Evolutionary conservation across 1,284 basidiomycete genomes (phyloP).

Genomic region (Papiliotrema laurentii): DNA sequence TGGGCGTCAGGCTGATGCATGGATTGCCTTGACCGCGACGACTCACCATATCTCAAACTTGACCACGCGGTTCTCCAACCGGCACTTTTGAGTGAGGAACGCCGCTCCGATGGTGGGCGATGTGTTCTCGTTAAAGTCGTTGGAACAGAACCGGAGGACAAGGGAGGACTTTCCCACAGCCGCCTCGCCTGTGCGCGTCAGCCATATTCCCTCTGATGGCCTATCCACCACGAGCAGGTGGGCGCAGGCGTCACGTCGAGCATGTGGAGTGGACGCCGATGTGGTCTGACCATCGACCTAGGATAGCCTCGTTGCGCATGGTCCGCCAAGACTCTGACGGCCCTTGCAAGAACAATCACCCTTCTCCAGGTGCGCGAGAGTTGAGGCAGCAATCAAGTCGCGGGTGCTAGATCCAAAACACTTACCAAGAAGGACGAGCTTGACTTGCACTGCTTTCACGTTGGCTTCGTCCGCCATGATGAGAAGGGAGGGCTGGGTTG

Average conservation of each 20-base stretch:
- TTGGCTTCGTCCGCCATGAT: conserved; percentile 41
- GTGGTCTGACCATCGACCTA: neutral
- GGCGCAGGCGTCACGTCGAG: too few relatives aligned
- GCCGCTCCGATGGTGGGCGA: conserved; percentile 93
- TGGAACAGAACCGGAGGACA: conserved; percentile 74
- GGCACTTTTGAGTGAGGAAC: conserved; percentile 55
- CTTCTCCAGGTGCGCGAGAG: neutral
- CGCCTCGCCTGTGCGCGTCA: conserved; percentile 81
- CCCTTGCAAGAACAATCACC: neutral
- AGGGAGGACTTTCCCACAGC: conserved; percentile 99
- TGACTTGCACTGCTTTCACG: conserved; percentile 85
- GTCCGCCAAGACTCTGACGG: neutral
- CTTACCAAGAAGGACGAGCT: conserved; percentile 78
- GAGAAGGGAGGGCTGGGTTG: too few relatives aligned
- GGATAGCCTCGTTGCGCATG: too few relatives aligned
- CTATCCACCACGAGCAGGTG: too few relatives aligned
- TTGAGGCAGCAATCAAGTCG: neutral
- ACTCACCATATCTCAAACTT: conserved; percentile 51
- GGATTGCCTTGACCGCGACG: conserved; percentile 1
- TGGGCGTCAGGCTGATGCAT: conserved; percentile 6
- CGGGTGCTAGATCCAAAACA: conserved; percentile 4
- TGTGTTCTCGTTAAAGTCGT: conserved; percentile 48
- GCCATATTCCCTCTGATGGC: too few relatives aligned
- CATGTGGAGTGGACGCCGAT: too few relatives aligned
- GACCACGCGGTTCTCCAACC: conserved; percentile 49